Evolutionary conservation across 2,329 filamentous ascomycete species (phyloP).

Genomic region (Pseudogymnoascus sp.): DNA sequence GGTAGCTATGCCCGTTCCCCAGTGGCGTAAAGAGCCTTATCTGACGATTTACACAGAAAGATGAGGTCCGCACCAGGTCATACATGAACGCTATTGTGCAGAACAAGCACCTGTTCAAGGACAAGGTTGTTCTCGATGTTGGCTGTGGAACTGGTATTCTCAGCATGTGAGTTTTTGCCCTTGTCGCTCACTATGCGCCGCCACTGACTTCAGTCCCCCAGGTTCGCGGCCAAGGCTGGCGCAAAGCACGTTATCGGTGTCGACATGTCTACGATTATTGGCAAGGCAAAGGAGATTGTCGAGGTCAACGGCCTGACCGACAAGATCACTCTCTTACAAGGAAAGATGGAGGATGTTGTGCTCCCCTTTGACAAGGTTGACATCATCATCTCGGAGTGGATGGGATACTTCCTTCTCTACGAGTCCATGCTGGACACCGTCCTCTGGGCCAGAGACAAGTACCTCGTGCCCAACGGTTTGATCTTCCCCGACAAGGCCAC

Average conservation of each 20-base stretch:
- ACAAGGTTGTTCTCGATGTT: constrained; percentile 91
- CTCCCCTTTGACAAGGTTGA: constrained; percentile 93
- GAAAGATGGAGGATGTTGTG: constrained; percentile 98
- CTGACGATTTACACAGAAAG: constrained; percentile 57
- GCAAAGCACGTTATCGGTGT: constrained; percentile 98
- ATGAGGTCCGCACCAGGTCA: constrained; percentile 91
- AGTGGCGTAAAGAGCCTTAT: constrained; percentile 11
- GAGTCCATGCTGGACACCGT: constrained; percentile 99
- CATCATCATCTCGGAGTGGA: constrained; percentile 99
- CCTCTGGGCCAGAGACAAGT: constrained; percentile 88
- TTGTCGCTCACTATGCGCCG: background rate
- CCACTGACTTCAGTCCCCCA: constrained; percentile 32
- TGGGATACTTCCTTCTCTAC: constrained; percentile 98
- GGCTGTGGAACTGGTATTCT: constrained; percentile 96
- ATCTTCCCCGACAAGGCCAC: constrained; percentile 99
- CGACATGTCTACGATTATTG: constrained; percentile 99
- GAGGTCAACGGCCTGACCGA: constrained; percentile 82
- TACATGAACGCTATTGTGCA: constrained; percentile 98
- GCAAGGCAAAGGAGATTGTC: constrained; percentile 95
- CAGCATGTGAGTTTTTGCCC: constrained; percentile 67
- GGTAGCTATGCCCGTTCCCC: constrained; percentile 49
- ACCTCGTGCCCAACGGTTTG: constrained; percentile 75
- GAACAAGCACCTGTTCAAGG: constrained; percentile 89
- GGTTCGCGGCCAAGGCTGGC: constrained; percentile 93
- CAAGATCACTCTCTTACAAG: constrained; percentile 96